phyloP scores from a whole-genome alignment of 331 rosid genomes.

The Erythrophleum ivorense region DNA sequence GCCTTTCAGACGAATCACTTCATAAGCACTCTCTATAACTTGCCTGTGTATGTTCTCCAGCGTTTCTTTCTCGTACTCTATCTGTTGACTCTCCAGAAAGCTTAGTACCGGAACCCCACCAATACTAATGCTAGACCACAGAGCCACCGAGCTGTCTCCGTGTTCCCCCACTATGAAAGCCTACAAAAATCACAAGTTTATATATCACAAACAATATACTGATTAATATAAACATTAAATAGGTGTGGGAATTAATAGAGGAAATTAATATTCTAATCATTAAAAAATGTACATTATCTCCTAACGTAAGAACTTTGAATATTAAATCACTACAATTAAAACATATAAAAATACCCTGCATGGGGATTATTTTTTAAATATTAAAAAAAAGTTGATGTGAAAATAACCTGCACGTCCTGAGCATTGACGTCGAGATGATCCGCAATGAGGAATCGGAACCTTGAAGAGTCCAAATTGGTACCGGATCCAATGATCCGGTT shows the following conservation, averaged over 20 bases:
- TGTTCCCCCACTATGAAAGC: conserved; percentile 92
- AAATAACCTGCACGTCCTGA: conserved; percentile 80
- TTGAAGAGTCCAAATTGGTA: conserved; percentile 83
- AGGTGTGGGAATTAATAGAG: too few species aligned
- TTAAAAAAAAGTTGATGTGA: neutral
- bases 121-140: conserved; percentile 84
- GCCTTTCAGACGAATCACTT: conserved; percentile 80
- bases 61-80: conserved; percentile 69
- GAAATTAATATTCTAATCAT: too few species aligned
- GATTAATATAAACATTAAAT: too few species aligned
- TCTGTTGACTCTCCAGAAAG: conserved; percentile 70
- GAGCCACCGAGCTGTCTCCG: conserved; percentile 95
- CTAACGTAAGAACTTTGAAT: too few species aligned
- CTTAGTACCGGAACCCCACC: conserved; percentile 87
- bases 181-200: conserved; percentile 38
- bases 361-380: too few species aligned
- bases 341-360: too few species aligned
- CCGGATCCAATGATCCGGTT: conserved; percentile 85
- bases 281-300: too few species aligned
- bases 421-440: conserved; percentile 91
- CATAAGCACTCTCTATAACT: conserved; percentile 73
- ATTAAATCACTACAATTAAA: too few species aligned
- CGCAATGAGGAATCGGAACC: conserved; percentile 79
- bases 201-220: too few species aligned
- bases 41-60: conserved; percentile 72